Evolutionary conservation across 129 eudicot genomes (phyloP).

Genomic region (Lactuca saligna): DNA sequence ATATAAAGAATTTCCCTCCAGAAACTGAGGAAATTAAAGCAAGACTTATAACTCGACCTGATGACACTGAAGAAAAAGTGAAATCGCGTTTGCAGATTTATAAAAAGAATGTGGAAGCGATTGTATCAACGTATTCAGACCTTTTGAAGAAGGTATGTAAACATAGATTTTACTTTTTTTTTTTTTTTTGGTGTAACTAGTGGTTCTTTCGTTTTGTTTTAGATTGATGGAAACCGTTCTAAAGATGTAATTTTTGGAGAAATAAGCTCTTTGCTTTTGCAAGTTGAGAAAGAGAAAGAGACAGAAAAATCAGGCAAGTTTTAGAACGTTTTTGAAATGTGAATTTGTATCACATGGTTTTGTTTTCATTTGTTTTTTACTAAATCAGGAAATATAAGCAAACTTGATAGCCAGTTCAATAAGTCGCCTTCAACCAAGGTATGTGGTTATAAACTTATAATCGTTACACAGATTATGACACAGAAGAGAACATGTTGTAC

Average conservation of each 20-base stretch:
- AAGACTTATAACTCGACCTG: conserved; percentile 86
- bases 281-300: conserved; percentile 57
- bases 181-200: conserved; percentile 12
- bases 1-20: conserved; percentile 71
- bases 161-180: conserved; percentile 1
- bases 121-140: conserved; percentile 52
- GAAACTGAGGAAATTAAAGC: conserved; percentile 79
- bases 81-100: conserved; percentile 84
- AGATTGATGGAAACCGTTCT: conserved; percentile 88
- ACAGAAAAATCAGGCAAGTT: conserved; percentile 50
- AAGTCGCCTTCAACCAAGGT: conserved; percentile 56
- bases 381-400: conserved; percentile 44
- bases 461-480: neutral
- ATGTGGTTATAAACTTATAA: conserved; percentile 24
- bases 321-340: neutral
- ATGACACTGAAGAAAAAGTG: conserved; percentile 96
- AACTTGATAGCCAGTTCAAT: conserved; percentile 46
- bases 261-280: conserved; percentile 51
- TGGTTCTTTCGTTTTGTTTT: conserved; percentile 24
- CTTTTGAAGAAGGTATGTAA: conserved; percentile 61
- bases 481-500: neutral
- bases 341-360: neutral
- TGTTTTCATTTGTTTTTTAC: conserved; percentile 8
- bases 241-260: conserved; percentile 76
- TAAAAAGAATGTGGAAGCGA: conserved; percentile 80